Evolutionary conservation across 2,329 filamentous ascomycete genomes (phyloP).

Genomic region (Pseudogymnoascus sp.): DNA sequence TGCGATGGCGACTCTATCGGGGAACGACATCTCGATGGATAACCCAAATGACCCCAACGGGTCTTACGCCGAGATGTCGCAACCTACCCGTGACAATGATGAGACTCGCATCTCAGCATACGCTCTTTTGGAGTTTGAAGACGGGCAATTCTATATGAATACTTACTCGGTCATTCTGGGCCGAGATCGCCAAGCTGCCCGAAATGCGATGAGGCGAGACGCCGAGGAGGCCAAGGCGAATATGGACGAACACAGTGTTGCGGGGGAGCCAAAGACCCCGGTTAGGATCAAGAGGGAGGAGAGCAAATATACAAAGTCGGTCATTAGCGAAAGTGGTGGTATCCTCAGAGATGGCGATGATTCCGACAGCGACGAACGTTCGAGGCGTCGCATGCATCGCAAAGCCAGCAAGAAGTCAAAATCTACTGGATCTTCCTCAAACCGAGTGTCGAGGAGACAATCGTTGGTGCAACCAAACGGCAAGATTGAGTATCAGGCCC

Average conservation of each 20-base stretch:
- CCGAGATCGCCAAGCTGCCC: conserved; percentile 58
- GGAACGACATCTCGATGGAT: conserved; percentile 13
- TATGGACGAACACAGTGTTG: conserved; percentile 43
- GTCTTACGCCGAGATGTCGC: conserved; percentile 17
- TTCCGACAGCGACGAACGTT: conserved; percentile 46
- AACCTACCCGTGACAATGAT: conserved; percentile 14
- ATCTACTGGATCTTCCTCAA: conserved; percentile 38
- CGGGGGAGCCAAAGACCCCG: conserved; percentile 37
- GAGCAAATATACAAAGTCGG: conserved; percentile 45
- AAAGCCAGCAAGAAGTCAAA: conserved; percentile 33
- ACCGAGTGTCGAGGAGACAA: conserved; percentile 26
- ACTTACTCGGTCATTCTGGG: conserved; percentile 66
- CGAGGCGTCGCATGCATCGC: conserved; percentile 38
- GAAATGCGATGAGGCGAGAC: conserved; percentile 41
- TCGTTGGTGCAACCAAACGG: conserved; percentile 24
- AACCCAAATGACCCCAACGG: conserved; percentile 2
- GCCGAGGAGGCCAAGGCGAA: conserved; percentile 38
- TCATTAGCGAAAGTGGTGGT: conserved; percentile 62
- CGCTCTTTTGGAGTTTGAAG: conserved; percentile 59
- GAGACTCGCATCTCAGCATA: conserved; percentile 36
- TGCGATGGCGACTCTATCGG: conserved; percentile 4
- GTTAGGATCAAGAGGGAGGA: conserved; percentile 40
- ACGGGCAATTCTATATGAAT: conserved; percentile 73
- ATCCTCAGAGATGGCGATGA: conserved; percentile 59
- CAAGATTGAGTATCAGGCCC: conserved; percentile 42